Evolutionary conservation across 2,329 filamentous ascomycete genomes (phyloP), one percentile per base, ranked within the genome.

Genomic region (Botryotinia calthae): DNA sequence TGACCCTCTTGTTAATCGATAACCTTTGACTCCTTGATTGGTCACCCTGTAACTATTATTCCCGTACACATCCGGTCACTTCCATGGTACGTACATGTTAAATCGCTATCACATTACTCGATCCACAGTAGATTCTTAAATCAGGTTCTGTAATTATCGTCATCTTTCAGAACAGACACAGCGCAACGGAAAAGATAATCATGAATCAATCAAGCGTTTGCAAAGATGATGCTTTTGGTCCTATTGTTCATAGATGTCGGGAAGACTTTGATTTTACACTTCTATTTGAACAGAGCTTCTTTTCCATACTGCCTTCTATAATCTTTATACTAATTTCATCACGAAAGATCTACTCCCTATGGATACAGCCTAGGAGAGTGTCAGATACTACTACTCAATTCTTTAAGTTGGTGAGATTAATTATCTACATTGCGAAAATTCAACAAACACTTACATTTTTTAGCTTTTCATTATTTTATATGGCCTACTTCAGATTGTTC

Each of bases 201-300:
- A 66, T 51, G 42, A 66, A 66, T 66, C 42, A 51, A 51, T 66
- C 63, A 51, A 66, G 10, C 34, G 28, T 37, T 31, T 58, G 51
- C 58, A 22, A 16, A n/a, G 70, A 72, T 62, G 46, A 64, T 28
- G 31, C 18, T 25, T 72, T 72, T 31, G 63, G 71, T 37, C 71
- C 71, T 44, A 25, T n/a, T 18, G 40, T 68, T 46, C 9, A n/a
- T 10, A 42, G 28, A 4, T 61, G 63, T 22, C 63, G 71, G 12
- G 34, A 56, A n/a, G 28, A 56, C 12, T 78, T 78, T 37, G 76
- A 78, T 70, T 78, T 78, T 68, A 77, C 76, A 42, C 70, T 78
- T 28, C 31, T 76, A 34, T 34, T 34, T 34, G 34, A 2, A 77
- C 77, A 78, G 61, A 74, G 75, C 9, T 74, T 78, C 34, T 66